A percentile compares a stretch with the other conserved stretches of the same genome.
Conservation (phyloP, 495 filamentous ascomycete species). For the Pyrenopolyporus hunteri region DNA sequence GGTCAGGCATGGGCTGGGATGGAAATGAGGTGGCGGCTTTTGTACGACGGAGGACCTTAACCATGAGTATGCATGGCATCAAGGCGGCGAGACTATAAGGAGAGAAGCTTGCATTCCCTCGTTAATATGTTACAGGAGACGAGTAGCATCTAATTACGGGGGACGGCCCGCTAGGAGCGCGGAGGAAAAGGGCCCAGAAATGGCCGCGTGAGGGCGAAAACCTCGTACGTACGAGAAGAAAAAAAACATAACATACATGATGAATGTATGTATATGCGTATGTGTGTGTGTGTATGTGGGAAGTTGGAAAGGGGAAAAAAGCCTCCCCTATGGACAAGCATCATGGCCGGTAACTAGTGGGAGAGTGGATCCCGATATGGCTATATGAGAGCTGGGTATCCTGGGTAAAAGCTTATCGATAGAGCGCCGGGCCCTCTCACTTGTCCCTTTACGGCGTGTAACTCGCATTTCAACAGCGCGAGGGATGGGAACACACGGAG, state of each 20-base stretch:
- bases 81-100: neutral
- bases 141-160: constrained; percentile 19
- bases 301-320: constrained; percentile 11
- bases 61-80: constrained; percentile 14
- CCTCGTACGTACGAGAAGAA: constrained; percentile 16
- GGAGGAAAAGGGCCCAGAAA: neutral
- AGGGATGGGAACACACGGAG: constrained; percentile 32
- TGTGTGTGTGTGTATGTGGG: neutral
- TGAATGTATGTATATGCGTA: neutral
- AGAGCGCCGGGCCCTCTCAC: neutral
- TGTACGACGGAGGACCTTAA: constrained; percentile 30
- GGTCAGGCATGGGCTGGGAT: constrained; percentile 26
- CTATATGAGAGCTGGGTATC: constrained; percentile 1
- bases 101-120: constrained; percentile 10
- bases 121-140: constrained; percentile 33
- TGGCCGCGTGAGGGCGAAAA: neutral
- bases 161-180: constrained; percentile 17
- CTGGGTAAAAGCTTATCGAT: constrained; percentile 23
- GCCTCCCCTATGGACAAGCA: constrained; percentile 4
- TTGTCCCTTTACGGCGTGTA: constrained; percentile 4
- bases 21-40: constrained; percentile 36
- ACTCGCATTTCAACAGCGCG: constrained; percentile 16
- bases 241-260: neutral
- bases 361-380: neutral
- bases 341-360: neutral